These are phyloP conservation scores for Leccinum rimulosum DNA, from an alignment of 768 basidiomycete genomes.

Conservation along the genomic window DNA sequence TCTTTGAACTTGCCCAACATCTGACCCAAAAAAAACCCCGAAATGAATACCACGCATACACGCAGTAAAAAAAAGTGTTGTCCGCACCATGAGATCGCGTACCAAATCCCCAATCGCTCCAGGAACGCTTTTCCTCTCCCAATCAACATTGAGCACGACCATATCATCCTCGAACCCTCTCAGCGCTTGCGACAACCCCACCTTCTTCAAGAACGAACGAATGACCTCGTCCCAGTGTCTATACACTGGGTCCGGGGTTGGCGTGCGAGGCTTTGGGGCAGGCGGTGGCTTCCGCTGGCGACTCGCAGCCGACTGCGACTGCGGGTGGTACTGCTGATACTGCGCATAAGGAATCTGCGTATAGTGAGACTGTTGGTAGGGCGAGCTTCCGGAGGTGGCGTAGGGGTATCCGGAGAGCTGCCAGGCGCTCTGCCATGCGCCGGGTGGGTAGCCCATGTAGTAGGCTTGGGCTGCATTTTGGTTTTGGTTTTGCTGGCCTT, in stretches of 20 bases:
- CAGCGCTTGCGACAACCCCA: constrained; percentile 57
- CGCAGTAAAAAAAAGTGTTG: background rate
- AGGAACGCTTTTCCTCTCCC: constrained; percentile 59
- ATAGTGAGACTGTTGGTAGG: constrained; percentile 35
- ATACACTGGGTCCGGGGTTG: constrained; percentile 44
- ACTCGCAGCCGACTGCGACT: constrained; percentile 8
- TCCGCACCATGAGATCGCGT: constrained; percentile 49
- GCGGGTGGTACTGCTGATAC: constrained; percentile 33
- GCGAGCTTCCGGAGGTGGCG: constrained; percentile 27
- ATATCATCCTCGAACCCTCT: constrained; percentile 70
- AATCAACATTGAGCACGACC: constrained; percentile 63
- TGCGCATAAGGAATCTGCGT: constrained; percentile 34
- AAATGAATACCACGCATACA: background rate
- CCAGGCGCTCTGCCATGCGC: constrained; percentile 34
- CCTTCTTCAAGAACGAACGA: constrained; percentile 49
- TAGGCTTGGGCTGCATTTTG: constrained; percentile 31
- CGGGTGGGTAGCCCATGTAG: constrained; percentile 34
- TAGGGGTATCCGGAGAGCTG: constrained; percentile 34
- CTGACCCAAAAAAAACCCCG: constrained; percentile 13
- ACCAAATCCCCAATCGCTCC: constrained; percentile 52
- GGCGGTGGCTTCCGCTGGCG: constrained; percentile 30
- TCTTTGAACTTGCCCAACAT: constrained; percentile 31
- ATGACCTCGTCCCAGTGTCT: constrained; percentile 63
- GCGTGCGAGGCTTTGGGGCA: constrained; percentile 26
- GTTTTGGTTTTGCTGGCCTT: constrained; percentile 25